Percentiles rank a stretch among this genome's conserved stretches.
These are phyloP conservation scores for Wickerhamiella parazyma DNA, from an alignment of 805 yeast species.

Conservation along the genomic window DNA sequence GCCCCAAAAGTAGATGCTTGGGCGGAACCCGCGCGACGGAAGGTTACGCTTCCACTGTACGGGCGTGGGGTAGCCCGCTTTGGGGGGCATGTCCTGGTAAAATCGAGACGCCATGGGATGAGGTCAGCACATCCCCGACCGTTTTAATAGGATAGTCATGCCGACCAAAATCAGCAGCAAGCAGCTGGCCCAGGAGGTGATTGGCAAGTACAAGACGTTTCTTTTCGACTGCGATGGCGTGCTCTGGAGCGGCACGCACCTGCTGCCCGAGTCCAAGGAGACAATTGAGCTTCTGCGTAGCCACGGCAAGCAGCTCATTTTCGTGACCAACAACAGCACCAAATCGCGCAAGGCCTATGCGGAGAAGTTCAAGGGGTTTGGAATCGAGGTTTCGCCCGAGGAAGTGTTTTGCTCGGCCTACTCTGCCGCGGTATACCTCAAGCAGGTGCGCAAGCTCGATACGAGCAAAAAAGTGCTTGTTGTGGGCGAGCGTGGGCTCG, in stretches of 20 bases:
- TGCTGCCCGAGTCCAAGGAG: constrained; percentile 67
- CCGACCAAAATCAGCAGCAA: constrained; percentile 17
- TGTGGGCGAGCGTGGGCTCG: constrained; percentile 78
- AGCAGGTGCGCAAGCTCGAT: constrained; percentile 60
- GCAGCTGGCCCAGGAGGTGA: constrained; percentile 30
- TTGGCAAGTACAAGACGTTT: constrained; percentile 66
- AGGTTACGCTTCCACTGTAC: constrained; percentile 82
- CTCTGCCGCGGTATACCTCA: constrained; percentile 78
- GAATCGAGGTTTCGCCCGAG: constrained; percentile 32
- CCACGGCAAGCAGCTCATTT: constrained; percentile 53
- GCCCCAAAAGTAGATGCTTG: constrained; percentile 54
- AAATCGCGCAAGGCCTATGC: constrained; percentile 72
- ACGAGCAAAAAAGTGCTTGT: constrained; percentile 74
- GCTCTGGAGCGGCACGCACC: constrained; percentile 76
- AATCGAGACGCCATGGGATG: constrained; percentile 3
- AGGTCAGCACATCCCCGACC: background rate
- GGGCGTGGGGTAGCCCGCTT: constrained; percentile 64
- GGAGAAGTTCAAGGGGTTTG: constrained; percentile 54
- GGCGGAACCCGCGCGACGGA: constrained; percentile 76
- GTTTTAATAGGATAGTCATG: constrained; percentile 8
- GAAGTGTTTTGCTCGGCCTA: constrained; percentile 88
- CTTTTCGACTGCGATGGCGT: constrained; percentile 97
- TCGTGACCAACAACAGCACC: constrained; percentile 93
- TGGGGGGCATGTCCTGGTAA: constrained; percentile 71
- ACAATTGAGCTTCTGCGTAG: constrained; percentile 48